phyloP scores from a whole-genome alignment of 805 yeast species.

The Yamadazyma takamatsuzukensis region DNA sequence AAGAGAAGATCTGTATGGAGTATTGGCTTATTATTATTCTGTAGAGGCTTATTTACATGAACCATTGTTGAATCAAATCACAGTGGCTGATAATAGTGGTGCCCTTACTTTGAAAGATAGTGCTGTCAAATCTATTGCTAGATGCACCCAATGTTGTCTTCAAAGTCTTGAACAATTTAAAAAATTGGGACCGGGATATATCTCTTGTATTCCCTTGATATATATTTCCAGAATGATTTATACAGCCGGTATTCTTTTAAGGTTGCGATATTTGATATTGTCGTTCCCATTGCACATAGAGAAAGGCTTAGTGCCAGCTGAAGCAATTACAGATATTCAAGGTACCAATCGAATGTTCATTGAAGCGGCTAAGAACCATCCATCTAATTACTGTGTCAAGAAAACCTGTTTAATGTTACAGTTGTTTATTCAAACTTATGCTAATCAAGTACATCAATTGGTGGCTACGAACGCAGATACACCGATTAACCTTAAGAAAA shows the following conservation, averaged over 20 bases:
- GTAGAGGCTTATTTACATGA: conserved; percentile 67
- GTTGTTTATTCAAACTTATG: conserved; percentile 59
- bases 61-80: conserved; percentile 36
- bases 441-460: conserved; percentile 45
- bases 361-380: conserved; percentile 22
- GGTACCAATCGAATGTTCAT: conserved; percentile 23
- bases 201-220: conserved; percentile 56
- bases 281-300: conserved; percentile 47
- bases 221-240: conserved; percentile 57
- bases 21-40: conserved; percentile 44
- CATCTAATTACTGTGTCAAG: conserved; percentile 46
- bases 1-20: conserved; percentile 1
- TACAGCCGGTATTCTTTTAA: conserved; percentile 59
- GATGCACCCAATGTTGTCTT: conserved; percentile 53
- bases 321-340: conserved; percentile 36
- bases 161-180: conserved; percentile 47
- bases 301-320: conserved; percentile 45
- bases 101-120: conserved; percentile 14
- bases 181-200: conserved; percentile 39
- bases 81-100: conserved; percentile 12
- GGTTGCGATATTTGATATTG: conserved; percentile 53
- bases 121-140: conserved; percentile 42
- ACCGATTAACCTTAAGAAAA: conserved; percentile 15
- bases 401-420: conserved; percentile 56
- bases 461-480: conserved; percentile 21